These are phyloP conservation scores for Babjeviella inositovora DNA, from an alignment of 805 yeast genomes.

Conservation along the genomic window DNA sequence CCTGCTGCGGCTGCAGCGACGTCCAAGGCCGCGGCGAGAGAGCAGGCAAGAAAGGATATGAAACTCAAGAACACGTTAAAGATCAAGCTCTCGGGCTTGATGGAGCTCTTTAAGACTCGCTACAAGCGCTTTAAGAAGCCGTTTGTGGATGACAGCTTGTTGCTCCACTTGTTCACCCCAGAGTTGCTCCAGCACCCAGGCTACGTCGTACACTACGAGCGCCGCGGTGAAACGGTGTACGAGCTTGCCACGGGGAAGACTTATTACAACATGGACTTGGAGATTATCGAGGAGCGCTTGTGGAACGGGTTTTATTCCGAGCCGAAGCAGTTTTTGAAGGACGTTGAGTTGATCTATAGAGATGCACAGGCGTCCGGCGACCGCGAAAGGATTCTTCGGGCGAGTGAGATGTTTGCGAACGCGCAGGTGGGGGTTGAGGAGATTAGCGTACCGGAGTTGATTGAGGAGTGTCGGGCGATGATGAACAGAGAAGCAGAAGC, in stretches of 20 bases:
- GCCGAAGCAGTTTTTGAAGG: conserved; percentile 78
- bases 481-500: conserved; percentile 36
- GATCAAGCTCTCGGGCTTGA: conserved; percentile 69
- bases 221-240: conserved; percentile 60
- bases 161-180: conserved; percentile 70
- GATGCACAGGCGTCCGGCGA: conserved; percentile 69
- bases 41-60: conserved; percentile 52
- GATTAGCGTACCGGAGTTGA: conserved; percentile 54
- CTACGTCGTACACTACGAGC: conserved; percentile 22
- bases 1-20: conserved; percentile 13
- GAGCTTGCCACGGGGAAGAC: conserved; percentile 61
- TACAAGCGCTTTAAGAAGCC: conserved; percentile 90
- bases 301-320: conserved; percentile 96
- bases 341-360: conserved; percentile 66
- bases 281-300: conserved; percentile 81
- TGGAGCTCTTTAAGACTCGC: conserved; percentile 79
- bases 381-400: conserved; percentile 63
- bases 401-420: conserved; percentile 92
- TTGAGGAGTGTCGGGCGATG: conserved; percentile 63
- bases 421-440: conserved; percentile 95
- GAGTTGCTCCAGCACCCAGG: conserved; percentile 13
- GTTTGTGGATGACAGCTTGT: conserved; percentile 57
- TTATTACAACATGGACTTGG: conserved; percentile 82
- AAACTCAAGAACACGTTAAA: conserved; percentile 73
- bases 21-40: conserved; percentile 27